Evolutionary conservation across 1,284 basidiomycete species (phyloP).

Genomic region (Ustilago bromivora): DNA sequence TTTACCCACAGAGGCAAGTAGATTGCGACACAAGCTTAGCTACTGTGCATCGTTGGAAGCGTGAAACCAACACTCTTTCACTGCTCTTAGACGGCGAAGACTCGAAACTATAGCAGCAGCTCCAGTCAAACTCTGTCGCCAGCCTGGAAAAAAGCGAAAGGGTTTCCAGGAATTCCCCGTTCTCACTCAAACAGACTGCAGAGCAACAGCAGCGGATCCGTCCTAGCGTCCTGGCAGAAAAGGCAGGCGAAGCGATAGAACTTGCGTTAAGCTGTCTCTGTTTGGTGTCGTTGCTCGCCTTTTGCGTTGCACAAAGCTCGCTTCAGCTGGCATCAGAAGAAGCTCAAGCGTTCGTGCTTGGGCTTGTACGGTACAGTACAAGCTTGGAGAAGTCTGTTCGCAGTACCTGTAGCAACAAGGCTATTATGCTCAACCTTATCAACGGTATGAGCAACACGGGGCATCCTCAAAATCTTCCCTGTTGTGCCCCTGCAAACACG

Average conservation of each 20-base stretch:
- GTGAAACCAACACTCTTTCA: neutral
- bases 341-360: neutral
- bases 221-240: neutral
- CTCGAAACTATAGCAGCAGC: neutral
- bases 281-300: neutral
- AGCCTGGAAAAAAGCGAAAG: neutral
- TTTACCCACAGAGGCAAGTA: neutral
- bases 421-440: neutral
- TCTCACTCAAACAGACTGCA: neutral
- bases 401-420: neutral
- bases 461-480: neutral
- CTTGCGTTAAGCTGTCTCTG: neutral
- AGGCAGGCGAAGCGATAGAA: neutral
- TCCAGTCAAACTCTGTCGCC: neutral
- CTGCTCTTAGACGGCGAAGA: neutral
- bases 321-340: neutral
- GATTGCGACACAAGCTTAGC: neutral
- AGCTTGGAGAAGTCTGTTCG: no score
- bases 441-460: conserved; percentile 6
- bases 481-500: neutral
- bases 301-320: neutral
- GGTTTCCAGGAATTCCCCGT: conserved; percentile 1
- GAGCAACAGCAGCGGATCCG: neutral
- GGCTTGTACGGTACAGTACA: neutral
- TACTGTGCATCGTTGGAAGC: neutral